A percentile compares a stretch with the other conserved stretches of the same genome.
phyloP scores from a whole-genome alignment of 2,329 filamentous ascomycete species.

The Paraconiothyrium brasiliense region DNA sequence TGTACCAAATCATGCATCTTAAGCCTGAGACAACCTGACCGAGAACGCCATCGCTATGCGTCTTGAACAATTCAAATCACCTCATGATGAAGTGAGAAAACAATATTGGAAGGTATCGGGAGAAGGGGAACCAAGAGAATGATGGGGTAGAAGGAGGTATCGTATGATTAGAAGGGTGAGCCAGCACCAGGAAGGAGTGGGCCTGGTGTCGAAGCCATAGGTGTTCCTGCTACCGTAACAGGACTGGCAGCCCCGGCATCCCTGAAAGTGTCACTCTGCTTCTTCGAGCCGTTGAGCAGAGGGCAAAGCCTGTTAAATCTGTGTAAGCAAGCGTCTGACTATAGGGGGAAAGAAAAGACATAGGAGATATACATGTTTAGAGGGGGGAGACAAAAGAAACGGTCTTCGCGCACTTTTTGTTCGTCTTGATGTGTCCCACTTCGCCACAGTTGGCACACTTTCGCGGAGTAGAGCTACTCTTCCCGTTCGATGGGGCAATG shows the following conservation, averaged over 20 bases:
- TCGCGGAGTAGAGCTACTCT: slow-evolving; percentile 67
- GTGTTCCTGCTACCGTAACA: slow-evolving; percentile 24
- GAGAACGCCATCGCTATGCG: slow-evolving; percentile 35
- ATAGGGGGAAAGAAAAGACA: slow-evolving; percentile 5
- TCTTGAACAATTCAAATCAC: slow-evolving; percentile 11
- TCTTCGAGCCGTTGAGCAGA: slow-evolving; percentile 50
- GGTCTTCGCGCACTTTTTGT: slow-evolving; percentile 79
- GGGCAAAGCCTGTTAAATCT: slow-evolving; percentile 44
- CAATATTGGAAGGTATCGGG: not conserved
- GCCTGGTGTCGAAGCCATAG: slow-evolving; percentile 23
- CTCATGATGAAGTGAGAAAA: not conserved
- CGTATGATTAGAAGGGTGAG: slow-evolving; percentile 20
- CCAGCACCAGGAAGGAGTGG: slow-evolving; percentile 18
- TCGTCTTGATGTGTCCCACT: slow-evolving; percentile 97
- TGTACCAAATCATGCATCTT: slow-evolving; percentile 1
- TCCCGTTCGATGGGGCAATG: slow-evolving; percentile 50
- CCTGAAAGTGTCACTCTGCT: slow-evolving; percentile 50
- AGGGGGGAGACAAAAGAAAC: slow-evolving; percentile 5
- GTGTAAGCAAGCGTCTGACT: slow-evolving; percentile 26
- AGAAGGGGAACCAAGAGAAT: not conserved
- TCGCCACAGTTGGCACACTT: slow-evolving; percentile 99
- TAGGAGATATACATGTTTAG: slow-evolving; percentile 5
- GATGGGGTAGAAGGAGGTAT: not conserved
- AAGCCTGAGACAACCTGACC: not conserved
- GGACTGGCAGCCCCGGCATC: slow-evolving; percentile 45